Conservation (phyloP, 805 yeast genomes). For the Teunomyces kruisii region DNA sequence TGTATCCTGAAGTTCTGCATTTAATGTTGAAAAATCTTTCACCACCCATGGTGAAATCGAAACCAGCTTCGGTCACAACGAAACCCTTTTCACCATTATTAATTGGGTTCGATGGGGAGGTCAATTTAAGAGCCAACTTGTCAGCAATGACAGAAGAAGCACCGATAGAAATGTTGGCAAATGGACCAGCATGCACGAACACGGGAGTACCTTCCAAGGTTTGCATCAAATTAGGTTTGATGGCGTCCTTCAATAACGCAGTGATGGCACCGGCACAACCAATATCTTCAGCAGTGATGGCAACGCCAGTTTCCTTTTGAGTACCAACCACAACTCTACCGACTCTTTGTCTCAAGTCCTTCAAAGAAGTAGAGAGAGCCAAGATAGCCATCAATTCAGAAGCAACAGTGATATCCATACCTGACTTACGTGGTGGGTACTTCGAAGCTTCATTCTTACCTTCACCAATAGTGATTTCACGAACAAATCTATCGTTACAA, state of each 20-base stretch:
- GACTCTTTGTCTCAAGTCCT: conserved; percentile 83
- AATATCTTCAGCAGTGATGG: conserved; percentile 90
- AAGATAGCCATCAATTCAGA: conserved; percentile 95
- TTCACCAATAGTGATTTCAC: conserved; percentile 87
- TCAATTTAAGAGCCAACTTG: conserved; percentile 85
- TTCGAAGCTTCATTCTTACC: conserved; percentile 82
- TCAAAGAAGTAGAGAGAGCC: conserved; percentile 74
- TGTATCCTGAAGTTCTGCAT: conserved; percentile 85
- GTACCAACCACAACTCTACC: conserved; percentile 91
- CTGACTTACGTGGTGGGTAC: conserved; percentile 80
- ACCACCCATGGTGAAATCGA: conserved; percentile 99
- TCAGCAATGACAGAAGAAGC: conserved; percentile 95
- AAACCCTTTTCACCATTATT: conserved; percentile 62
- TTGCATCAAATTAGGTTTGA: conserved; percentile 96
- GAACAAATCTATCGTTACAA: conserved; percentile 86
- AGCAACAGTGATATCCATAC: conserved; percentile 96
- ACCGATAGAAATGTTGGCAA: conserved; percentile 96
- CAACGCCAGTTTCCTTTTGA: conserved; percentile 62
- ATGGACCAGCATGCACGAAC: conserved; percentile 96
- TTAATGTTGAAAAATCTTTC: conserved; percentile 95
- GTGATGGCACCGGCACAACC: conserved; percentile 96
- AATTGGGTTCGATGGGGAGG: conserved; percentile 48
- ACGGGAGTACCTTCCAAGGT: conserved; percentile 97
- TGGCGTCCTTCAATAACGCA: conserved; percentile 91
- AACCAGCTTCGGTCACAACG: conserved; percentile 97